Evolutionary conservation across 129 eudicot species (phyloP), one percentile per base, ranked within the genome.

Genomic region (Escallonia herrerae): DNA sequence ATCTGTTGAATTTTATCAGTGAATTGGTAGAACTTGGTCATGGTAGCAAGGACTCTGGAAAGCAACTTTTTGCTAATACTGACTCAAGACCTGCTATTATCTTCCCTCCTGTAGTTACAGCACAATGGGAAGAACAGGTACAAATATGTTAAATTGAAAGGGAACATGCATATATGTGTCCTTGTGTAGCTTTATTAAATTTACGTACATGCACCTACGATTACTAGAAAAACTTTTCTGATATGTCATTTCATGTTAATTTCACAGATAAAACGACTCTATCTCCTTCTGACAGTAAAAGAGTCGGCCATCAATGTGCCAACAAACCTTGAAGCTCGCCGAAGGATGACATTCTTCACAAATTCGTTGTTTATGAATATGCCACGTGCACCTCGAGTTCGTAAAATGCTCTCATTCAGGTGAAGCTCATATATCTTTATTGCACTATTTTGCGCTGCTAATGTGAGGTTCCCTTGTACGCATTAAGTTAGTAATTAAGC

Each of bases 121-220:
- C 99, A 76, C 99, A 94, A 47, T 94, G 99, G 99, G 94, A 89
- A 76, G 99, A 94, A 70, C 95, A 94, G 99, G 99, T 90, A 48
- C 59, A 48, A 22, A 42, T 44, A 52, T 62, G 33, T 65, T 68
- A 33, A 51, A 52, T 8, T 15, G 15, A 13, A 33, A 10, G 15
- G 33, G 33, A 0, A 22, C 33, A 22, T 22, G 33, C 33, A 22
- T 22, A 22, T 22, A 22, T 22, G 33, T 22, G 33, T 22, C 33
- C 33, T 0, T 22, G 1, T 22, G 33, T 22, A 22, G 33, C 33
- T 22, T 22, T 22, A 22, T 3, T 37, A 63, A 33, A 43, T 43
- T 56, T 54, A 50, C 81, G 47, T 41, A 53, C 57, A 61, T 62
- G 12, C 33, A 47, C n/a, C 38, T 40, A 53, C 62, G 48, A 58